Evolutionary conservation across 176 grass and related monocot species (phyloP).

Genomic region (Aegilops sharonensis): DNA sequence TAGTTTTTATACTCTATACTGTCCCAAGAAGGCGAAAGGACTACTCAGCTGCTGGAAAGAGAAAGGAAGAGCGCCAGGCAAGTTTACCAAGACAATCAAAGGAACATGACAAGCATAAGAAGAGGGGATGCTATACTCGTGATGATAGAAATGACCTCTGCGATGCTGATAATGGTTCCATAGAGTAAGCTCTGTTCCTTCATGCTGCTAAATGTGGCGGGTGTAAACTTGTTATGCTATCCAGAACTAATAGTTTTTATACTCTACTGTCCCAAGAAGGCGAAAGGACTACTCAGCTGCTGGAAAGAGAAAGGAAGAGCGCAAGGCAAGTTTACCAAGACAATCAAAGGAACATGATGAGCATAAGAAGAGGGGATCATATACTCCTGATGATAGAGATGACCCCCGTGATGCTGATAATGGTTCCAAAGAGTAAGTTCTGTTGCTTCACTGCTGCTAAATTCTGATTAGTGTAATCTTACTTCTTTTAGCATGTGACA

Average conservation of each 20-base stretch:
- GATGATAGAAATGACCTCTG: background rate
- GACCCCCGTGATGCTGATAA: slow-evolving; percentile 30
- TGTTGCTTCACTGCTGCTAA: background rate
- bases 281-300: slow-evolving; percentile 51
- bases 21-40: background rate
- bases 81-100: slow-evolving; percentile 2
- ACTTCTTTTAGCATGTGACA: background rate
- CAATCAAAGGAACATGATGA: slow-evolving; percentile 35
- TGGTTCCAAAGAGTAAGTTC: slow-evolving; percentile 54
- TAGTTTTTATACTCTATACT: background rate
- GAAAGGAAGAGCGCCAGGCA: background rate
- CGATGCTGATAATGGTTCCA: slow-evolving; percentile 7
- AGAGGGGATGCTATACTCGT: background rate
- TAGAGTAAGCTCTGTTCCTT: background rate
- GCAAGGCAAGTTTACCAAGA: slow-evolving; percentile 30
- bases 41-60: background rate
- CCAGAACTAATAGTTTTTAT: slow-evolving; percentile 29
- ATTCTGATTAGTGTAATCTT: background rate
- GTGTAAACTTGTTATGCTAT: background rate
- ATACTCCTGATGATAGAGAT: slow-evolving; percentile 41
- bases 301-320: slow-evolving; percentile 45
- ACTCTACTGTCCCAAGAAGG: slow-evolving; percentile 60
- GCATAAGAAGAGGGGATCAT: slow-evolving; percentile 29
- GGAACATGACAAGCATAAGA: background rate
- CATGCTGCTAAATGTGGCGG: background rate